These are phyloP conservation scores for Coleophoma cylindrospora DNA, from an alignment of 2,329 filamentous ascomycete genomes.

Conservation along the genomic window DNA sequence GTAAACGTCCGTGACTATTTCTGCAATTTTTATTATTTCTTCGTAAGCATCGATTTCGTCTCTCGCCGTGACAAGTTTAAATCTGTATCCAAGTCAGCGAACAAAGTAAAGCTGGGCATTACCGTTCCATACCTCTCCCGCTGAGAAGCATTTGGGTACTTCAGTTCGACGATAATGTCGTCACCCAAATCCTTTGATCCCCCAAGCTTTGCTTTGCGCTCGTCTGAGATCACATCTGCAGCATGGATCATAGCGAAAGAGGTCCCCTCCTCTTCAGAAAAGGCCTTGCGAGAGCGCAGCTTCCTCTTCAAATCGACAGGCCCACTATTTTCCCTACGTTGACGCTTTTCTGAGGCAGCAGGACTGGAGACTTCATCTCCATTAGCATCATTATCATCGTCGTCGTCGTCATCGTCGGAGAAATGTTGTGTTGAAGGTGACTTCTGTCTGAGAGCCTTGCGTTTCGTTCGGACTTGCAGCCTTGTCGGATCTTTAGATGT, in stretches of 20 bases:
- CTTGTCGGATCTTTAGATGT: neutral
- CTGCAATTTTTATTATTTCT: conserved; percentile 67
- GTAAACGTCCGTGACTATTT: conserved; percentile 70
- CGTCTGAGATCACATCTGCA: conserved; percentile 47
- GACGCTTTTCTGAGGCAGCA: conserved; percentile 11
- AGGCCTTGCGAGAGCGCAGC: conserved; percentile 18
- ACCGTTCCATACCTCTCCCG: conserved; percentile 53
- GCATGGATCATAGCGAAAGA: conserved; percentile 48
- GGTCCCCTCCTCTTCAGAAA: conserved; percentile 15
- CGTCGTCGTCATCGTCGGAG: conserved; percentile 11
- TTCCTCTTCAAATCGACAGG: conserved; percentile 18
- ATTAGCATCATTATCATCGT: conserved; percentile 10
- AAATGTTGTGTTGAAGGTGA: conserved; percentile 14
- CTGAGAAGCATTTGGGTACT: conserved; percentile 74
- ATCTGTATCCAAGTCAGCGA: conserved; percentile 34
- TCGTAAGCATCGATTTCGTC: conserved; percentile 74
- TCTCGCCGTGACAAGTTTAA: conserved; percentile 71
- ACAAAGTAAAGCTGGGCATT: neutral
- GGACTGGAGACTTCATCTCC: neutral
- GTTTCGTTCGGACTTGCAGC: conserved; percentile 9
- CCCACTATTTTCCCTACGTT: conserved; percentile 8
- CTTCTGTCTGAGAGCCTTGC: conserved; percentile 10
- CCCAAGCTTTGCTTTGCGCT: conserved; percentile 44
- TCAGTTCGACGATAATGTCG: conserved; percentile 61
- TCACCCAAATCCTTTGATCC: conserved; percentile 41